These are phyloP conservation scores for Chlorella sp. DNA, from an alignment of 139 green algal species.

Conservation along the genomic window DNA sequence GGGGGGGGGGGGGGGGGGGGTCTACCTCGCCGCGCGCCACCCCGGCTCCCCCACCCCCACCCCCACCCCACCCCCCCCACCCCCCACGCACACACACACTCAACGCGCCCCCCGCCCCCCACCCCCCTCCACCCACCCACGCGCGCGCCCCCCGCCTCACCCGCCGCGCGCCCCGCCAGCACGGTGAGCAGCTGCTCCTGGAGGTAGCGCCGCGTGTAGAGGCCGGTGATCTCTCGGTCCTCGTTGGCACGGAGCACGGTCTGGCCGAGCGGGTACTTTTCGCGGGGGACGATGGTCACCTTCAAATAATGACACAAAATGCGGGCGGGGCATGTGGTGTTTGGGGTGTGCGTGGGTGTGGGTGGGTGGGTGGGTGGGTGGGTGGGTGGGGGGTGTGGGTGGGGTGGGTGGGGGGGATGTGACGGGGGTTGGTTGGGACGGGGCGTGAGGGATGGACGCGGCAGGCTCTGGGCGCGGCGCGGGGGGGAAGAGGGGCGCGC, in stretches of 20 bases:
- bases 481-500: background rate
- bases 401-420: too few species aligned
- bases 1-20: background rate
- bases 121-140: background rate
- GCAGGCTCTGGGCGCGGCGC: background rate
- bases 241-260: slow-evolving; percentile 78
- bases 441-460: too few species aligned
- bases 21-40: background rate
- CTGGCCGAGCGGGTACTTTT: slow-evolving; percentile 76
- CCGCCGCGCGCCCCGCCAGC: slow-evolving; percentile 67
- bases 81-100: background rate
- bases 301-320: too few species aligned
- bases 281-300: slow-evolving; percentile 73
- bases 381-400: too few species aligned
- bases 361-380: too few species aligned
- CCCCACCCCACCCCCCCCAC: background rate
- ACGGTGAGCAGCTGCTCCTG: slow-evolving; percentile 76
- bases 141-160: slow-evolving; percentile 34
- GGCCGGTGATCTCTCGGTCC: slow-evolving; percentile 53
- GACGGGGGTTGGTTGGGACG: too few species aligned
- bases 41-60: background rate
- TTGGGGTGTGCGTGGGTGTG: too few species aligned
- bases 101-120: background rate
- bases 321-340: too few species aligned
- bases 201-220: slow-evolving; percentile 78